A percentile compares a stretch with the other conserved stretches of the same genome.
Conservation (phyloP, 306 rosid species). For the Malus sieversii region DNA sequence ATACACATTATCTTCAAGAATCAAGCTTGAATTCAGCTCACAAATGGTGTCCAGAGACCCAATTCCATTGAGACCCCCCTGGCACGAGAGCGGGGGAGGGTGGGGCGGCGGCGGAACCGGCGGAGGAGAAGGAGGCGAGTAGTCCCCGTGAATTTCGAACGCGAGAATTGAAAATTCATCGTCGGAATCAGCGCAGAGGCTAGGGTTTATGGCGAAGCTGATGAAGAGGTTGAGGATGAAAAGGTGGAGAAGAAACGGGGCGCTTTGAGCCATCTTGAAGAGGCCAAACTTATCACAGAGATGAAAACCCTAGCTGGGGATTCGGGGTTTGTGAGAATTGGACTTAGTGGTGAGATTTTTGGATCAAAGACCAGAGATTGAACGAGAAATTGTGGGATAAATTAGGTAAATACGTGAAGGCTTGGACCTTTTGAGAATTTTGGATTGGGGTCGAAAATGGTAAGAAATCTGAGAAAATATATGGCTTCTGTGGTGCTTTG, state of each 20-base stretch:
- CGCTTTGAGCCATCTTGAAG: conserved; percentile 47
- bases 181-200: conserved; percentile 4
- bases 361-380: conserved; percentile 6
- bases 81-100: conserved; percentile 71
- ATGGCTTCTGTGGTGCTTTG: not conserved
- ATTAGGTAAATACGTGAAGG: not conserved
- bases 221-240: conserved; percentile 10
- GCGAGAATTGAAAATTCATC: conserved; percentile 47
- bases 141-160: conserved; percentile 52
- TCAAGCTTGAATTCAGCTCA: conserved; percentile 53
- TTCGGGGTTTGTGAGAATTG: not conserved
- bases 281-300: conserved; percentile 34
- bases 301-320: conserved; percentile 2
- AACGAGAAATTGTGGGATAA: not conserved
- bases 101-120: conserved; percentile 72
- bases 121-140: conserved; percentile 83
- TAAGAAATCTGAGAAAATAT: not conserved
- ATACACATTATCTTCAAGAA: conserved; percentile 48
- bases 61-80: conserved; percentile 50
- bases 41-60: conserved; percentile 71
- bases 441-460: not conserved
- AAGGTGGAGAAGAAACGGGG: conserved; percentile 6
- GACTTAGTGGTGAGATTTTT: not conserved
- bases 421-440: not conserved
- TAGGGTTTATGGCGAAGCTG: conserved; percentile 20